Evolutionary conservation across 148 eudicot species (phyloP), one percentile per base, ranked within the genome.

Genomic region (Selenicereus undatus): DNA sequence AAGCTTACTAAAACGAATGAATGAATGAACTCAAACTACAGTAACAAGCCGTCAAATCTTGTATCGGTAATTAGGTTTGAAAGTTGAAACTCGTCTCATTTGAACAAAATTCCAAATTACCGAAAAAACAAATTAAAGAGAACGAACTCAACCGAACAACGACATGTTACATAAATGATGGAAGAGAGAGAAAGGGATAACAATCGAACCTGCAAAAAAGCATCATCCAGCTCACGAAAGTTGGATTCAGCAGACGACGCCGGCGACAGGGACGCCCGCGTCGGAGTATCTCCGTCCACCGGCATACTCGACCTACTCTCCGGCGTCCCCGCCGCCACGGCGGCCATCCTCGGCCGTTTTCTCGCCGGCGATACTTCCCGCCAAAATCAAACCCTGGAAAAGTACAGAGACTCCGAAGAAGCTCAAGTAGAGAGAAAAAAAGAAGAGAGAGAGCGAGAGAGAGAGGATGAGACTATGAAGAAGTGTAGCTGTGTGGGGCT

Each of bases 141-240:
- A 65, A 68, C 21, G 3, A 8, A 76, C 30, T 11, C 76, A 52
- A 66, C 54, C 4, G 48, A 45, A 20, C 42, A 10, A 58, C 54
- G 62, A 43, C 20, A 29, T 39, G 43, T 39, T 39, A 39, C 43
- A 39, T 7, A 7, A 32, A 64, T 1, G 32, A 17, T 32, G 70
- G 71, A 70, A 24, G 42, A 76, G 27, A 39, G 58, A 24, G 65
- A 76, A 73, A 54, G 2, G 12, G 8, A 39, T 39, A 39, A 66
- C 29, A 14, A 24, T 36, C 52, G 56, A 24, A 93, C 97, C 97
- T 93, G 95, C 80, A 93, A 88, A 85, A 89, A 93, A 32, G 87
- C 95, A 58, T 90, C 90, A 73, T 93, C 95, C 27, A 88, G 89
- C 64, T 91, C 93, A 62, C 97, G 92, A 79, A 90, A 93, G 87